Percentiles rank a stretch among this genome's conserved stretches.
Conservation (phyloP, 2,329 filamentous ascomycete species). For the Thielaviopsis musarum region DNA sequence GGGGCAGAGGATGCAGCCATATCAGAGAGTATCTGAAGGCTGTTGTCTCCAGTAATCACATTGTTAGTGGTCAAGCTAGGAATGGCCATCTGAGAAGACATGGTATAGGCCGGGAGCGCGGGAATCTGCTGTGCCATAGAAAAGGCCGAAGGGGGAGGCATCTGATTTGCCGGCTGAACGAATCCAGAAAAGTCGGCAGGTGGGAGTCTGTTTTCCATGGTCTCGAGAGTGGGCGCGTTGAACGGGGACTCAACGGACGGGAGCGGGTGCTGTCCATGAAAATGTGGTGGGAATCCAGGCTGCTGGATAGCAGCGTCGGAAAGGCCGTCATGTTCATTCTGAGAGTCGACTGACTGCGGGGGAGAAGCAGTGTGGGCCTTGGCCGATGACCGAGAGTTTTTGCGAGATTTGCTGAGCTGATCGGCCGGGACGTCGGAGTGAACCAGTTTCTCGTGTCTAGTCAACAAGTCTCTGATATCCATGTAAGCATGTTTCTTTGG, state of each 20-base stretch:
- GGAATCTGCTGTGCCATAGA: not conserved
- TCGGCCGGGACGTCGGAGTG: conserved; percentile 30
- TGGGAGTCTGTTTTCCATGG: not conserved
- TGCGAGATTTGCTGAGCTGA: conserved; percentile 22
- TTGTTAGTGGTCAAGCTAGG: conserved; percentile 2
- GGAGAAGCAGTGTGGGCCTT: conserved; percentile 21
- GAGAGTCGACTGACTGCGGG: not conserved
- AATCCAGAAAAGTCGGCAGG: not conserved
- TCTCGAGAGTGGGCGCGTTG: not conserved
- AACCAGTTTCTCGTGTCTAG: conserved; percentile 47
- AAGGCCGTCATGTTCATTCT: not conserved
- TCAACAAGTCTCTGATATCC: conserved; percentile 46
- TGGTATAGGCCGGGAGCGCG: conserved; percentile 2
- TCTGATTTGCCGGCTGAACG: not conserved
- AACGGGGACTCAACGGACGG: not conserved
- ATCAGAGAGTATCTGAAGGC: conserved; percentile 4
- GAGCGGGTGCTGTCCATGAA: not conserved
- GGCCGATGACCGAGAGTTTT: conserved; percentile 32
- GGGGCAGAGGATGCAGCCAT: conserved; percentile 5
- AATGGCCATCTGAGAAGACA: conserved; percentile 1
- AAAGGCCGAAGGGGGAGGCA: not conserved
- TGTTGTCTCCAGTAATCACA: conserved; percentile 1
- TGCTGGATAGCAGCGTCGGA: not conserved
- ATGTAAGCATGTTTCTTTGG: conserved; percentile 30
- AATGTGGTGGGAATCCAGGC: not conserved